Evolutionary conservation across 345 rosid genomes (phyloP).

Genomic region (Eucalyptus erythrocorys): DNA sequence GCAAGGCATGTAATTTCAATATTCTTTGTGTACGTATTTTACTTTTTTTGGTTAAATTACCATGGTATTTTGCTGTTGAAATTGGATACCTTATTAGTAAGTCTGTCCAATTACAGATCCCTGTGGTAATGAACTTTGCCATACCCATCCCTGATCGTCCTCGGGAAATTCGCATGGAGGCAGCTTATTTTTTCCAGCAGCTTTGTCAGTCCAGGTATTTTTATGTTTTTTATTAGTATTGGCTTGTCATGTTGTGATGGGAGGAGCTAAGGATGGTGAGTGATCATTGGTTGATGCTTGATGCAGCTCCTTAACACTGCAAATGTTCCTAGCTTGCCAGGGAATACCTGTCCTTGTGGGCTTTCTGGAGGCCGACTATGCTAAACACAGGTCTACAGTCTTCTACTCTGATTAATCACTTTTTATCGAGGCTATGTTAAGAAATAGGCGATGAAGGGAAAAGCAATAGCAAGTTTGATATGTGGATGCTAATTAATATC

Average conservation of each 20-base stretch:
- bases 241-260: not conserved
- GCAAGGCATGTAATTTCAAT: not conserved
- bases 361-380: conserved; percentile 94
- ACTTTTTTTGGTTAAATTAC: not conserved
- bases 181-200: conserved; percentile 89
- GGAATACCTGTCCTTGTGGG: conserved; percentile 96
- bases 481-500: not conserved
- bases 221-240: not conserved
- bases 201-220: conserved; percentile 92
- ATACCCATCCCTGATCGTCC: conserved; percentile 70
- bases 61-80: not conserved
- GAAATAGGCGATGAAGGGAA: not conserved
- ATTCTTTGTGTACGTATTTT: not conserved
- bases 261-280: not conserved
- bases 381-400: conserved; percentile 71
- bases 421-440: not conserved
- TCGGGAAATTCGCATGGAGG: conserved; percentile 90
- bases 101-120: conserved; percentile 40
- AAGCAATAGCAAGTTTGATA: not conserved
- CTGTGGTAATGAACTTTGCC: conserved; percentile 70
- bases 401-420: not conserved
- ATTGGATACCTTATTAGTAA: not conserved
- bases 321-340: conserved; percentile 96
- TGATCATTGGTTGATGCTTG: conserved; percentile 15
- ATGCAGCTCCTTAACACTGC: conserved; percentile 87